phyloP scores from a whole-genome alignment of 345 rosid species.

The Citrus trifoliata region DNA sequence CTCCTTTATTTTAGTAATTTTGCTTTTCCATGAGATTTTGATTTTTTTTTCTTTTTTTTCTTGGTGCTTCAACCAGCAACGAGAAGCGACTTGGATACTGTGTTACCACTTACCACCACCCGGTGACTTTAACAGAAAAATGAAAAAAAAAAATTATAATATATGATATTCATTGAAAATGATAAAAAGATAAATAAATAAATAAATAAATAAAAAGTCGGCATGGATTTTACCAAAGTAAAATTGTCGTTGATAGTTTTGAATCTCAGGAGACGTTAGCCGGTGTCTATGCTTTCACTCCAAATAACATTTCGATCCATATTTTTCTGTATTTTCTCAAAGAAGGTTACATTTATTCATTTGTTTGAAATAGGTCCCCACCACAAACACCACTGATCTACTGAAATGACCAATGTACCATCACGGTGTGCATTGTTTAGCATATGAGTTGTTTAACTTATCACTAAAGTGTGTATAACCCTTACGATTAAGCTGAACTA shows the following conservation, averaged over 20 bases:
- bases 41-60: neutral
- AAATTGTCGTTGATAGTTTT: neutral
- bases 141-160: too few species aligned
- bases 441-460: too few species aligned
- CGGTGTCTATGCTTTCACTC: neutral
- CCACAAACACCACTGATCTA: too few species aligned
- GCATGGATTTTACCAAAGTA: neutral
- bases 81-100: constrained; percentile 11
- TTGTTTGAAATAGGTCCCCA: neutral
- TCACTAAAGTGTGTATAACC: too few species aligned
- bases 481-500: too few species aligned
- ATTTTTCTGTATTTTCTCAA: too few species aligned
- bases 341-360: too few species aligned
- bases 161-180: too few species aligned
- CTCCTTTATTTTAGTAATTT: too few species aligned
- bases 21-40: neutral
- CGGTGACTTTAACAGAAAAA: neutral
- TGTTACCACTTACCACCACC: neutral
- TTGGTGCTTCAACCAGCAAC: constrained; percentile 7
- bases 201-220: neutral
- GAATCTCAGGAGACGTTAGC: neutral
- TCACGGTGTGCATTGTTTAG: too few species aligned
- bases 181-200: too few species aligned
- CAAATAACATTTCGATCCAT: neutral
- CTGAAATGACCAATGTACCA: too few species aligned